These are phyloP conservation scores for Dalechampia spathulata DNA, from an alignment of 441 rosid species.

Conservation along the genomic window DNA sequence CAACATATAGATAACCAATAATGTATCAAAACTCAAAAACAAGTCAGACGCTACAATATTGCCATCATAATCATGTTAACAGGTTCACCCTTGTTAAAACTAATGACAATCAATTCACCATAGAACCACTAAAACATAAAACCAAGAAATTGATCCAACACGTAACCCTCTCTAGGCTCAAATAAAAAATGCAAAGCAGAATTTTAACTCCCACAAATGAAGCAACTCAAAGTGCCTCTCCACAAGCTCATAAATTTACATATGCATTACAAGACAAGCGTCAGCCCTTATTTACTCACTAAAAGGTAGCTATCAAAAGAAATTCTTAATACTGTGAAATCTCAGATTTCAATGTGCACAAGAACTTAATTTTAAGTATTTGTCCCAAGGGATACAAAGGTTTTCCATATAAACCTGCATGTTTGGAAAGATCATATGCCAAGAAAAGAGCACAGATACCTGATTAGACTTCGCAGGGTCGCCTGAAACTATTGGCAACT, in stretches of 20 bases:
- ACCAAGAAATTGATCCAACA: background rate
- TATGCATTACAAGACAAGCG: too few species aligned
- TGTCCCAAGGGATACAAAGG: background rate
- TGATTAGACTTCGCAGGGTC: slow-evolving; percentile 39
- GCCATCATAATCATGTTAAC: background rate
- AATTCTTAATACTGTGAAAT: background rate
- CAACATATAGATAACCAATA: background rate
- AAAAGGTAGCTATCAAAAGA: background rate
- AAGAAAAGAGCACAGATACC: slow-evolving; percentile 33
- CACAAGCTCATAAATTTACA: background rate
- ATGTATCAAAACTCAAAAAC: background rate
- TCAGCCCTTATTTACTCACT: background rate
- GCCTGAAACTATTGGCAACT: slow-evolving; percentile 47
- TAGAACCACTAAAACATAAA: background rate
- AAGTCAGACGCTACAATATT: background rate
- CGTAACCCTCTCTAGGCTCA: background rate
- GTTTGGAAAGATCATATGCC: slow-evolving; percentile 1
- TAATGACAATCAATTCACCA: background rate
- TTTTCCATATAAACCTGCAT: slow-evolving; percentile 1
- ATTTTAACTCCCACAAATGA: background rate
- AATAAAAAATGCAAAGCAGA: background rate
- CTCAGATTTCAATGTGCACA: background rate
- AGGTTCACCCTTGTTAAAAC: background rate
- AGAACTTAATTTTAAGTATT: background rate
- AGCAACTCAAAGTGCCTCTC: background rate